Evolutionary conservation across 2,329 filamentous ascomycete species (phyloP).

Genomic region (Scedosporium aurantiacum): DNA sequence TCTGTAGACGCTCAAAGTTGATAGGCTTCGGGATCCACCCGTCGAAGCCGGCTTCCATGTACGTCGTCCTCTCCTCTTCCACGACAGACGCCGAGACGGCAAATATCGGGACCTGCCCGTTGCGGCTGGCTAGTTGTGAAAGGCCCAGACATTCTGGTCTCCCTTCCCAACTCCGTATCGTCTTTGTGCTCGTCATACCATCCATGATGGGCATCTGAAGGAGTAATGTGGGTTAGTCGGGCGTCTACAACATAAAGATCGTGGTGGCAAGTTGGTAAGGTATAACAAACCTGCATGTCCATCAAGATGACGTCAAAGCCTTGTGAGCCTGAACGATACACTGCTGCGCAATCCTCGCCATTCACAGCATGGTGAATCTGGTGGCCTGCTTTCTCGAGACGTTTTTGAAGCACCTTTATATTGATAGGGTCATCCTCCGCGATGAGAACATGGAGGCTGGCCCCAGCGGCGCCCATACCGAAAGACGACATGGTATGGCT

Average conservation of each 20-base stretch:
- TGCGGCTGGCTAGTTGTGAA: conserved; percentile 46
- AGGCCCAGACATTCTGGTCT: conserved; percentile 32
- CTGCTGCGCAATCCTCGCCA: conserved; percentile 69
- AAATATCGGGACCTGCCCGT: conserved; percentile 67
- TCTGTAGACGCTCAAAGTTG: conserved; percentile 63
- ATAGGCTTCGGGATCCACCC: conserved; percentile 88
- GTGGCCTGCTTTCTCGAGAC: conserved; percentile 67
- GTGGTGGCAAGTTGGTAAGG: conserved; percentile 1
- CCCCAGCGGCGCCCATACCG: conserved; percentile 11
- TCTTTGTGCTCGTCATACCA: conserved; percentile 68
- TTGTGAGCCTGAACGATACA: conserved; percentile 51
- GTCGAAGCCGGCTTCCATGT: conserved; percentile 72
- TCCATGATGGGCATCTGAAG: conserved; percentile 83
- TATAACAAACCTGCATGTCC: conserved; percentile 71
- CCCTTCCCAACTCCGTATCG: conserved; percentile 67
- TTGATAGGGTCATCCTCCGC: conserved; percentile 87
- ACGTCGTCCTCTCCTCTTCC: conserved; percentile 56
- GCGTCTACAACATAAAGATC: neutral
- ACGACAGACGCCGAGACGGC: conserved; percentile 75
- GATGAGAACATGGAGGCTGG: conserved; percentile 53
- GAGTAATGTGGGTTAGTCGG: neutral
- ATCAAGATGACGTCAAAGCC: conserved; percentile 73
- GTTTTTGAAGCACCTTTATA: conserved; percentile 67
- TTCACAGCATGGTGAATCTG: conserved; percentile 63
- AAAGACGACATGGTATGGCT: neutral